Evolutionary conservation across 345 rosid genomes (phyloP).

Genomic region (Gossypium arboreum): DNA sequence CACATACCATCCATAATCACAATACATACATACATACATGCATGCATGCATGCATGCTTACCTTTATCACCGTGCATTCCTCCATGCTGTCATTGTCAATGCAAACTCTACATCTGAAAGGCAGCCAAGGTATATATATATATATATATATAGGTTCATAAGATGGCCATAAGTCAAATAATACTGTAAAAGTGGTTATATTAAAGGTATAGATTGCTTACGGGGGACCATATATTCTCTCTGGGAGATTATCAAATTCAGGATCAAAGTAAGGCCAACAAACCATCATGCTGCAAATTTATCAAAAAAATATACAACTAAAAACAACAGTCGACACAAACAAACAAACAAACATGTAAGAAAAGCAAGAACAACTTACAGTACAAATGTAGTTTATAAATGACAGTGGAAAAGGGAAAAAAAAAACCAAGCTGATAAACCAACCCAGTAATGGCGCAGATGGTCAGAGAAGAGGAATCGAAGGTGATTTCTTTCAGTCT

Average conservation of each 20-base stretch:
- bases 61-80: constrained; percentile 68
- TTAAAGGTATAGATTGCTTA: constrained; percentile 23
- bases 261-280: constrained; percentile 86
- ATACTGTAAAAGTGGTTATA: not conserved
- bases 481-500: constrained; percentile 6
- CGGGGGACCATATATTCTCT: constrained; percentile 69
- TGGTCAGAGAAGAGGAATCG: constrained; percentile 8
- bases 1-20: not conserved
- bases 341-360: not conserved
- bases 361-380: not conserved
- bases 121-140: not conserved
- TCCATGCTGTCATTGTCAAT: constrained; percentile 70
- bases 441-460: constrained; percentile 14
- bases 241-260: constrained; percentile 60
- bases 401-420: not conserved
- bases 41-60: not conserved
- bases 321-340: not conserved
- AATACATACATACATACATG: not conserved
- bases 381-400: not conserved
- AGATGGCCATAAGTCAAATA: not conserved
- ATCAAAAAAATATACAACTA: not conserved
- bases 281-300: constrained; percentile 50
- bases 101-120: constrained; percentile 62
- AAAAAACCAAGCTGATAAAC: not conserved
- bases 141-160: not conserved